Evolutionary conservation across 2,329 filamentous ascomycete genomes (phyloP).

Genomic region (Aureobasidium melanogenum): DNA sequence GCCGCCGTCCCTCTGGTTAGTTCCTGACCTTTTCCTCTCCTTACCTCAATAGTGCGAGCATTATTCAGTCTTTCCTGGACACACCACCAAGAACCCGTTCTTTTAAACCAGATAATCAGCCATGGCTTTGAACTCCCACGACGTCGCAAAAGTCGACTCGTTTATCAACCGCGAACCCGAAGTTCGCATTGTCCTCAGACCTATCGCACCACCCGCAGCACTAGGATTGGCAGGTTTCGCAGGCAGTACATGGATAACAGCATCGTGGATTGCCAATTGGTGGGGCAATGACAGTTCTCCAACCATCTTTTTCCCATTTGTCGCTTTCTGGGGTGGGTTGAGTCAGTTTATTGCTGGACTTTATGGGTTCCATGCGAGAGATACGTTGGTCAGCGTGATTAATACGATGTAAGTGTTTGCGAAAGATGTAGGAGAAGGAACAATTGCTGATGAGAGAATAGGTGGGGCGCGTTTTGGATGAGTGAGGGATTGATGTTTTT

Average conservation of each 20-base stretch:
- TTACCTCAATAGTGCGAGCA: neutral
- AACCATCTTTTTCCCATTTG: slow-evolving; percentile 23
- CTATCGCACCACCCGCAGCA: slow-evolving; percentile 24
- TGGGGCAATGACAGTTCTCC: slow-evolving; percentile 19
- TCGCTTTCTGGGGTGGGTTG: slow-evolving; percentile 21
- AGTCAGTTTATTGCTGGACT: slow-evolving; percentile 24
- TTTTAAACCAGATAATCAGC: neutral
- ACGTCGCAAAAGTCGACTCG: neutral
- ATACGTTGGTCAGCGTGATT: slow-evolving; percentile 19
- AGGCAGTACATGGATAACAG: slow-evolving; percentile 22
- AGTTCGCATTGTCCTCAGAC: slow-evolving; percentile 21
- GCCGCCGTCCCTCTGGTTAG: neutral
- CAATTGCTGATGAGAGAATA: neutral
- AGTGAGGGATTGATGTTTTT: slow-evolving; percentile 5
- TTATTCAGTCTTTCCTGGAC: neutral
- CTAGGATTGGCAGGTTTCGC: slow-evolving; percentile 24
- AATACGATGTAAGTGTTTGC: slow-evolving; percentile 8
- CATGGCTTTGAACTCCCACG: slow-evolving; percentile 2
- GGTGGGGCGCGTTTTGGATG: slow-evolving; percentile 21
- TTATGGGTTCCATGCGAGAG: slow-evolving; percentile 17
- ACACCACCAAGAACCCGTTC: neutral
- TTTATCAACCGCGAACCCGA: slow-evolving; percentile 14
- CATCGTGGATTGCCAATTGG: slow-evolving; percentile 17
- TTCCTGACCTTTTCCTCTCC: neutral
- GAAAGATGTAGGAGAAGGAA: neutral